A percentile compares a stretch with the other conserved stretches of the same genome.
phyloP scores from a whole-genome alignment of 75 land plant species.

The Sequoia sempervirens region DNA sequence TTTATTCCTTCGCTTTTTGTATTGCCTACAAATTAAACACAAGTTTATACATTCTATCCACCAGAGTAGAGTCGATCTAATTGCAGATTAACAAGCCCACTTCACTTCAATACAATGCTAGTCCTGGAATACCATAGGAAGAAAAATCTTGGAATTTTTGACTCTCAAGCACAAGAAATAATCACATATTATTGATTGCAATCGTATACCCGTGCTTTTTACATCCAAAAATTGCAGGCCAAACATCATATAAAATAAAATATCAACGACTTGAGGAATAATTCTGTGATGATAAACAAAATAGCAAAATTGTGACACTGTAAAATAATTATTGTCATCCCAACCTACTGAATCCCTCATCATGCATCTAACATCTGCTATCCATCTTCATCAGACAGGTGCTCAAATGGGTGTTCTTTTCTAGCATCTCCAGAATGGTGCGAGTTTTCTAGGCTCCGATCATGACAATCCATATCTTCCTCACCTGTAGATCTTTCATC shows the following conservation, averaged over 20 bases:
- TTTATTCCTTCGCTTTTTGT: not conserved
- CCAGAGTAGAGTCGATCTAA: not conserved
- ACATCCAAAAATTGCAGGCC: not conserved
- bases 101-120: not conserved
- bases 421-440: not conserved
- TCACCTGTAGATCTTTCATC: not conserved
- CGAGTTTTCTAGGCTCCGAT: not conserved
- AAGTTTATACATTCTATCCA: not conserved
- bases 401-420: not conserved
- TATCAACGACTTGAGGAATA: not conserved
- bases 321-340: no score
- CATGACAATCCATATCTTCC: not conserved
- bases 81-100: not conserved
- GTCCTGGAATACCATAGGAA: not conserved
- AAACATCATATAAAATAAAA: not conserved
- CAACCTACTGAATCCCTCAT: not conserved
- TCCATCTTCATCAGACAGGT: conserved; percentile 6
- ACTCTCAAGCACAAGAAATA: not conserved
- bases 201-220: not conserved
- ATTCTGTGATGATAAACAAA: not conserved
- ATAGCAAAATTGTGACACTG: not conserved
- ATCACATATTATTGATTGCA: not conserved
- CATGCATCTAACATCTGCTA: not conserved
- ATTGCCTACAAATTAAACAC: not conserved
- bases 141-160: not conserved